Percentiles rank a stretch among this genome's conserved stretches.
These are phyloP conservation scores for Colletotrichum spaethianum DNA, from an alignment of 2,329 filamentous ascomycete species.

Conservation along the genomic window DNA sequence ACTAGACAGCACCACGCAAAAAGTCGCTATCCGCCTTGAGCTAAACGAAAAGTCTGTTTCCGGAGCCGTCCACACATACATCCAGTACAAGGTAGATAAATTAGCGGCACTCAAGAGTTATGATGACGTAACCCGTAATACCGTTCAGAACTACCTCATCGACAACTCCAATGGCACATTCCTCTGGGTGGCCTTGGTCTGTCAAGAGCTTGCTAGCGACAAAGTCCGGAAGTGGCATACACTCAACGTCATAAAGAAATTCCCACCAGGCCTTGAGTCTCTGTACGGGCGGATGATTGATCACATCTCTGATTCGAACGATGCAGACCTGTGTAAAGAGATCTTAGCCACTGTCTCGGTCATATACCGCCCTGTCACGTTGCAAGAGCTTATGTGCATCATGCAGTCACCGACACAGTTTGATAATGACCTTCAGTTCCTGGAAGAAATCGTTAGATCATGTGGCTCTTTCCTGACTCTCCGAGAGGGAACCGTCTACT, in stretches of 20 bases:
- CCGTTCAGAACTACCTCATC: constrained; percentile 42
- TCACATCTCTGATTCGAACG: constrained; percentile 47
- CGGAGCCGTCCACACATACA: constrained; percentile 52
- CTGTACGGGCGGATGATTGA: constrained; percentile 57
- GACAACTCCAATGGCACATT: constrained; percentile 55
- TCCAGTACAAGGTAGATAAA: constrained; percentile 49
- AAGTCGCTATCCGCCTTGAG: constrained; percentile 50
- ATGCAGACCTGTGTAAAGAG: constrained; percentile 49
- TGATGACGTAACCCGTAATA: constrained; percentile 5
- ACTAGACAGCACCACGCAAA: constrained; percentile 44
- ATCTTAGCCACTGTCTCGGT: constrained; percentile 51
- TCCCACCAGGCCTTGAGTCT: constrained; percentile 52
- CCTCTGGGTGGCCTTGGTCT: constrained; percentile 53
- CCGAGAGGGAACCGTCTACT: constrained; percentile 48
- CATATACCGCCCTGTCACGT: constrained; percentile 51
- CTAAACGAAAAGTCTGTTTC: constrained; percentile 52
- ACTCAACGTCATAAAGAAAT: constrained; percentile 12
- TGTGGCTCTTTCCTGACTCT: constrained; percentile 48
- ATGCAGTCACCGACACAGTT: constrained; percentile 39
- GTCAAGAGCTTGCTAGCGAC: constrained; percentile 32
- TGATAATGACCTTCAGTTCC: rapidly evolving
- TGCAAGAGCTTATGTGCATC: constrained; percentile 52
- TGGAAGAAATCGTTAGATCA: neutral
- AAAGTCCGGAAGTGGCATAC: constrained; percentile 22
- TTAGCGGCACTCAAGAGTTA: constrained; percentile 42